These are phyloP conservation scores for Populus hybrid DNA, from an alignment of 441 rosid species.

Conservation along the genomic window DNA sequence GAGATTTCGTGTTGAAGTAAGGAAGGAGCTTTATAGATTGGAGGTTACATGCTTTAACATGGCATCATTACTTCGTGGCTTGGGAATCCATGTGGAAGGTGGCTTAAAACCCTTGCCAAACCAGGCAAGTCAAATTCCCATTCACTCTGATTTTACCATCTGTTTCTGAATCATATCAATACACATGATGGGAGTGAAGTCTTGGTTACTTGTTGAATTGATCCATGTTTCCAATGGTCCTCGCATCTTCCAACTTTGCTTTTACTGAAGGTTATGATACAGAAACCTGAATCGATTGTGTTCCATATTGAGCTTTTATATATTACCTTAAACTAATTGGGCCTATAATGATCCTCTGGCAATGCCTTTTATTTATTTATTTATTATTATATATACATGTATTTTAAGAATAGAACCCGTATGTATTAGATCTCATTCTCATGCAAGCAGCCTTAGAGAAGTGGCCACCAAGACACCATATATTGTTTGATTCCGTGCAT, in stretches of 20 bases:
- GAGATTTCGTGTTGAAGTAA: constrained; percentile 53
- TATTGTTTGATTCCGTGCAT: not conserved
- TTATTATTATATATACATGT: too few relatives aligned
- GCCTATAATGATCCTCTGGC: not conserved
- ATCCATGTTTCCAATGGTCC: not conserved
- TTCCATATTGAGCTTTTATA: not conserved
- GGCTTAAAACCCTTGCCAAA: constrained; percentile 42
- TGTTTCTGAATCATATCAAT: not conserved
- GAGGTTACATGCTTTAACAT: constrained; percentile 53
- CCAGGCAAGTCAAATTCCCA: constrained; percentile 43
- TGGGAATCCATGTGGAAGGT: constrained; percentile 61
- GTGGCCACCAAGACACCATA: not conserved
- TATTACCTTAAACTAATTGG: not conserved
- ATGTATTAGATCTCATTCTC: not conserved
- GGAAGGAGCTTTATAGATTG: constrained; percentile 52
- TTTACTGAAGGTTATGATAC: not conserved
- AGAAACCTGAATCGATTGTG: not conserved
- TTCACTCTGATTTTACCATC: not conserved
- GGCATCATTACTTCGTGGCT: constrained; percentile 69
- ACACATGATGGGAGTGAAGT: not conserved
- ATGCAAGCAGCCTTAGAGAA: not conserved
- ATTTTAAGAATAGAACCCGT: not conserved
- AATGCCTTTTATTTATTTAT: too few relatives aligned
- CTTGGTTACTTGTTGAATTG: not conserved
- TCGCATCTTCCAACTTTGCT: not conserved